Conservation (phyloP, 306 rosid species). For the Trifolium fragiferum region DNA sequence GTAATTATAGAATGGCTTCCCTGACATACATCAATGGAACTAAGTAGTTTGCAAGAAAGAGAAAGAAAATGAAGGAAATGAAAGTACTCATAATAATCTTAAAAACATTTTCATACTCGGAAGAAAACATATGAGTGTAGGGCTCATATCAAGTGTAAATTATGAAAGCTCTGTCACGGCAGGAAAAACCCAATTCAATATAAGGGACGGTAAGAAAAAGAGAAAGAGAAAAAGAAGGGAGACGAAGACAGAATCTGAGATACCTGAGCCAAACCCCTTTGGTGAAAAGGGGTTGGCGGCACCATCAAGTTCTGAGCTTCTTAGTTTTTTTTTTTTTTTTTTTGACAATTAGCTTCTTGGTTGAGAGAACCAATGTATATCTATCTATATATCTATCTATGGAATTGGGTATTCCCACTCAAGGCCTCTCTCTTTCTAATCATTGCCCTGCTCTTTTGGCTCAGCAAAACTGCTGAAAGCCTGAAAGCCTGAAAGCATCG, state of each 20-base stretch:
- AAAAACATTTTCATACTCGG: too few relatives aligned
- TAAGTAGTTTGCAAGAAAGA: background rate
- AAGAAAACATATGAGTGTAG: background rate
- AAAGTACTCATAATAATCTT: background rate
- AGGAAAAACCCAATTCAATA: constrained; percentile 45
- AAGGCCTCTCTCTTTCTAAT: constrained; percentile 86
- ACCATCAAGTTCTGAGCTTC: constrained; percentile 38
- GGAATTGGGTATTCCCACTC: constrained; percentile 58
- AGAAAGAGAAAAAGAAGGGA: background rate
- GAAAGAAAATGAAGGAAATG: background rate
- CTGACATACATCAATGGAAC: background rate
- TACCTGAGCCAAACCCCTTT: constrained; percentile 52
- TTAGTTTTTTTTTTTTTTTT: too few relatives aligned
- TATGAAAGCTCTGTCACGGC: constrained; percentile 50
- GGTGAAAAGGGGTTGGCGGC: constrained; percentile 49
- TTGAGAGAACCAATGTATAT: too few relatives aligned
- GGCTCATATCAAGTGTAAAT: constrained; percentile 90
- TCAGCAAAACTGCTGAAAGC: background rate
- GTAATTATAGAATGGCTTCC: constrained; percentile 12
- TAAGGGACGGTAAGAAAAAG: background rate
- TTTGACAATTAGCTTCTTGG: background rate
- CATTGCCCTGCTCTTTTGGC: constrained; percentile 48
- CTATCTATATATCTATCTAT: background rate
- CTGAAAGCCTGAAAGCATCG: background rate
- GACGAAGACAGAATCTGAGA: constrained; percentile 34